Percentiles rank a stretch among this genome's conserved stretches.
Conservation (phyloP, 106 monocot genomes). For the Triglochin maritima region DNA sequence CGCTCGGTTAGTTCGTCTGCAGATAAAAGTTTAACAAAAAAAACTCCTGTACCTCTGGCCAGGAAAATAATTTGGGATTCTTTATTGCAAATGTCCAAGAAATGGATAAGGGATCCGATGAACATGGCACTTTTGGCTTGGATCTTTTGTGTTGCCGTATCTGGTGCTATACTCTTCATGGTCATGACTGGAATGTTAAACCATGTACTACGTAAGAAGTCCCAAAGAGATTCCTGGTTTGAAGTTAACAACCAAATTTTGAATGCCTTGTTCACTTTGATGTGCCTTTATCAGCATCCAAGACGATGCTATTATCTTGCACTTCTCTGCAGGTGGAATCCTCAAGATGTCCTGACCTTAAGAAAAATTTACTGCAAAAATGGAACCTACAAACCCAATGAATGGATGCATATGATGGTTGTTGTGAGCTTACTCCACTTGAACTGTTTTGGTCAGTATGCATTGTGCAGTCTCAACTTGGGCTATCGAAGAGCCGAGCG, state of each 20-base stretch:
- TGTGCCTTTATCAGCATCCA: conserved; percentile 85
- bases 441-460: conserved; percentile 83
- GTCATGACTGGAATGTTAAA: conserved; percentile 70
- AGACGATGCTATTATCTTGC: conserved; percentile 46
- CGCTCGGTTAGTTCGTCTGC: conserved; percentile 16
- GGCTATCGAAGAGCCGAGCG: conserved; percentile 49
- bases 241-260: conserved; percentile 86
- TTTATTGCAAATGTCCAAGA: conserved; percentile 30
- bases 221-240: conserved; percentile 67
- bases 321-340: conserved; percentile 47
- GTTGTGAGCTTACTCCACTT: conserved; percentile 59
- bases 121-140: conserved; percentile 74
- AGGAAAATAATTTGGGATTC: conserved; percentile 52
- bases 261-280: conserved; percentile 80
- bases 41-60: conserved; percentile 23
- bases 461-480: conserved; percentile 64
- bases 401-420: conserved; percentile 81
- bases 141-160: conserved; percentile 59
- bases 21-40: conserved; percentile 6
- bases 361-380: conserved; percentile 67
- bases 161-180: conserved; percentile 74
- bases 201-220: conserved; percentile 40
- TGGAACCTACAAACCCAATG: conserved; percentile 63
- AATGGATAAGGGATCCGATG: conserved; percentile 76
- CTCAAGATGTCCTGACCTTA: conserved; percentile 30